Conservation (phyloP, 1,284 basidiomycete genomes). For the Melampsora americana region DNA sequence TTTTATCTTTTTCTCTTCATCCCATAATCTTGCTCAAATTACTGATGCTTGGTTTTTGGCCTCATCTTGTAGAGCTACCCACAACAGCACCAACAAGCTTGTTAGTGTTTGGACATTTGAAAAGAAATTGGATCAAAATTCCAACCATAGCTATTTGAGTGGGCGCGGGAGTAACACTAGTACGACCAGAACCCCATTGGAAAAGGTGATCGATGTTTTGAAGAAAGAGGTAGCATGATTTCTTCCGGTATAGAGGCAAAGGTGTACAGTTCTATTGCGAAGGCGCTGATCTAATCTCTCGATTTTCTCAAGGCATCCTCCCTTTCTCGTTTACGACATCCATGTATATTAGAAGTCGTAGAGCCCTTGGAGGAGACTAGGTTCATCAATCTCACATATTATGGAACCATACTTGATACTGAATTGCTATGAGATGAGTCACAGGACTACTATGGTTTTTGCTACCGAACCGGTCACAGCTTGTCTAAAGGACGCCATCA, state of each 20-base stretch:
- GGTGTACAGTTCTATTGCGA: too few species aligned
- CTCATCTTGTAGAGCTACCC: conserved; percentile 16
- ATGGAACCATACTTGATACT: too few species aligned
- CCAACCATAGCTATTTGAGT: not conserved
- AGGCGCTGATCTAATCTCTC: not conserved
- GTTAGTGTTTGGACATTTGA: conserved; percentile 40
- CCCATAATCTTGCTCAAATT: not conserved
- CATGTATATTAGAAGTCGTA: conserved; percentile 94
- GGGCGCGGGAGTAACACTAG: not conserved
- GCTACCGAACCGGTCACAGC: conserved; percentile 85
- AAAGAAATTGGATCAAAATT: conserved; percentile 20
- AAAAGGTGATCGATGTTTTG: conserved; percentile 26
- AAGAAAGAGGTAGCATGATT: conserved; percentile 34
- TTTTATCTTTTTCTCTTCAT: not conserved
- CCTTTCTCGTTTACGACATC: conserved; percentile 80
- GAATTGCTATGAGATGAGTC: not conserved
- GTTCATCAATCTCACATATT: conserved; percentile 34
- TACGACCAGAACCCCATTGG: conserved; percentile 17
- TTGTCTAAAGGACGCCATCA: conserved; percentile 69
- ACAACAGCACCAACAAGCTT: conserved; percentile 36
- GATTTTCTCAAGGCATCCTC: conserved; percentile 67
- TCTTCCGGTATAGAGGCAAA: not conserved
- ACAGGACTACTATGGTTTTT: conserved; percentile 72
- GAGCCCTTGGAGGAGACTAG: conserved; percentile 95
- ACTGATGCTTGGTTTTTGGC: too few species aligned